Evolutionary conservation across 1,139 yeast genomes (phyloP), one percentile per base, ranked within the genome.

Genomic region (Pichia norvegensis): DNA sequence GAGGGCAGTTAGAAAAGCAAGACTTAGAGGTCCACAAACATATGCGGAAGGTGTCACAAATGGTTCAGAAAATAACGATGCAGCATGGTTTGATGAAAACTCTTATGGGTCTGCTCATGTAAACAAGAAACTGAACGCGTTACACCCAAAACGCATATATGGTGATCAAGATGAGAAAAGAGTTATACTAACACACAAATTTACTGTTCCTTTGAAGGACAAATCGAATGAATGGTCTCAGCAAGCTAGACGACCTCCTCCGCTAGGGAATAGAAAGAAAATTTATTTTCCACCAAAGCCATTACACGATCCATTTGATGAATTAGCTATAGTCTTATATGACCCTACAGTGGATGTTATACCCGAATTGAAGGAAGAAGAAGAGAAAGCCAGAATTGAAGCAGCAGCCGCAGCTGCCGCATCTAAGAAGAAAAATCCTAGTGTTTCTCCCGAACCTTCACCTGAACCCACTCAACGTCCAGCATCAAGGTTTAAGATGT

Each of bases 291-390:
- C 88, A 16, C 96, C 98, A 3, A 69, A 92, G 48, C 95, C 98
- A 0, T 70, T 92, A 17, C 95, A 90, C 61, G 98, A 92, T 65
- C 98, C 99, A 0, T 74, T 82, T 44, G 87, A 84, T 51, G 97
- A 92, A 62, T 82, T 87, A 60, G 97, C 98, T 1, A 87, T 94
- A 46, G 97, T 92, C 1, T 69, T 92, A 41, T 92, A 87, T 59
- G 99, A 92, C 61, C 99, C 99, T 0, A 86, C 97, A 0, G 81
- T 90, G 4, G 95, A 85, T 58, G 71, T 73, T 20, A 76, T 78
- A 35, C 80, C 80, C 0, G 70, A 65, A 40, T 56, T 67, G 20
- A 67, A 60, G 40, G 54, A 54, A 37, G 58, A 53, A 40, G 55
- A 52, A 11, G 47, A 46, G 8, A 42, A 47, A 37, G 52, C 46